phyloP scores from a whole-genome alignment of 192 early-diverging fungal species.

The Phycomyces blakesleeanus region DNA sequence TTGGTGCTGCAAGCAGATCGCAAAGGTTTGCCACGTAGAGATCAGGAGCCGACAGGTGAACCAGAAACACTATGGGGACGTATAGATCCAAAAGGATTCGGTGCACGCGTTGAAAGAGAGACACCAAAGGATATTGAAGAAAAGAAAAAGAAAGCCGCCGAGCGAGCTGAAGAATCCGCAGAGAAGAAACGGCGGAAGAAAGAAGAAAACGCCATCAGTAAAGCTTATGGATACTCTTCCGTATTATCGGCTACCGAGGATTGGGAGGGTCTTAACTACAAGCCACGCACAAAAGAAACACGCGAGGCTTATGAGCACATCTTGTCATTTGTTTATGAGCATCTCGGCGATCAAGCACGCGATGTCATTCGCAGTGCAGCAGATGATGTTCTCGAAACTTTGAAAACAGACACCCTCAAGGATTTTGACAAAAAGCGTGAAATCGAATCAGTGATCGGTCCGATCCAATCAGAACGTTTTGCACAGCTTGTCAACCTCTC shows the following conservation, averaged over 20 bases:
- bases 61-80: conserved; percentile 87
- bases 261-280: conserved; percentile 78
- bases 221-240: conserved; percentile 66
- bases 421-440: conserved; percentile 88
- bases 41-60: conserved; percentile 94
- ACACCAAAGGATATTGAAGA: conserved; percentile 59
- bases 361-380: conserved; percentile 89
- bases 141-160: conserved; percentile 59
- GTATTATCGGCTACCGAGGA: conserved; percentile 86
- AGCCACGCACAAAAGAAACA: conserved; percentile 90
- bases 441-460: conserved; percentile 72
- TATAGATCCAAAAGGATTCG: conserved; percentile 83
- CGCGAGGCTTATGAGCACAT: conserved; percentile 85
- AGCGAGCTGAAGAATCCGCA: conserved; percentile 44
- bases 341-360: conserved; percentile 85
- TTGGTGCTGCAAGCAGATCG: conserved; percentile 92
- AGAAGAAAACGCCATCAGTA: conserved; percentile 52
- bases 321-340: conserved; percentile 72
- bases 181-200: conserved; percentile 56
- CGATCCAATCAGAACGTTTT: conserved; percentile 77
- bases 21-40: conserved; percentile 70
- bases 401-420: conserved; percentile 81
- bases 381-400: conserved; percentile 74
- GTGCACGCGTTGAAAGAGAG: conserved; percentile 69
- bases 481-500: conserved; percentile 87